phyloP scores from a whole-genome alignment of 805 yeast genomes.

The Zygosaccharomyces lentus region DNA sequence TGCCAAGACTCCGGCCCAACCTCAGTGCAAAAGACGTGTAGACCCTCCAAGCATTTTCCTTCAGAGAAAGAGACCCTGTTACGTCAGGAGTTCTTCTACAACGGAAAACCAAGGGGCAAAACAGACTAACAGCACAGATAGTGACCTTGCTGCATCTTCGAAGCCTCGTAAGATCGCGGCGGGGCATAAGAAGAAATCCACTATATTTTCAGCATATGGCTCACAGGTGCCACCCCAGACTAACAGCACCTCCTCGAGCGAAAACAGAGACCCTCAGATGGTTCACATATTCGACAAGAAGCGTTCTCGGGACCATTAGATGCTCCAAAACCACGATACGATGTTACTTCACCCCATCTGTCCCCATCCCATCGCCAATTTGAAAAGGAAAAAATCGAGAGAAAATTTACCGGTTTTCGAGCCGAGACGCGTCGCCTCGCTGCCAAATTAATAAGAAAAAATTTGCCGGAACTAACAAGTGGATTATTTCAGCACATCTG shows the following conservation, averaged over 20 bases:
- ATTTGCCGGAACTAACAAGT: neutral
- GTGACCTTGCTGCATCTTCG: neutral
- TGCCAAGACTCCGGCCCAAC: neutral
- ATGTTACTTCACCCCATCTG: neutral
- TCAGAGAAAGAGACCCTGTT: conserved; percentile 17
- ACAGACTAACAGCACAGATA: neutral
- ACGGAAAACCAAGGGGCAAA: neutral
- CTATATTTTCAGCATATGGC: conserved; percentile 19
- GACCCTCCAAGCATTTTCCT: conserved; percentile 23
- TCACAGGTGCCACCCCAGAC: conserved; percentile 5
- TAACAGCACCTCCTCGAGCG: conserved; percentile 1
- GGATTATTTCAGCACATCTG: neutral
- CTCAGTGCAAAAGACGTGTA: conserved; percentile 13
- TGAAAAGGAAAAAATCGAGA: neutral
- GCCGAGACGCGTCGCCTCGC: conserved; percentile 3
- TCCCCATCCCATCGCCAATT: neutral
- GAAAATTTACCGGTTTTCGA: conserved; percentile 1
- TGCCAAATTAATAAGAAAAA: conserved; percentile 1
- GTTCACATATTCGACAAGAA: conserved; percentile 18
- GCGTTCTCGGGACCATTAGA: neutral
- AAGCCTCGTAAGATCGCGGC: neutral
- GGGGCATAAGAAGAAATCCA: conserved; percentile 22
- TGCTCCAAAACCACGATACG: neutral
- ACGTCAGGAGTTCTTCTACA: neutral
- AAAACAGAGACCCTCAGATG: conserved; percentile 1